Evolutionary conservation across 371 early-diverging fungal genomes (phyloP).

Genomic region (Rhizopus stolonifer): DNA sequence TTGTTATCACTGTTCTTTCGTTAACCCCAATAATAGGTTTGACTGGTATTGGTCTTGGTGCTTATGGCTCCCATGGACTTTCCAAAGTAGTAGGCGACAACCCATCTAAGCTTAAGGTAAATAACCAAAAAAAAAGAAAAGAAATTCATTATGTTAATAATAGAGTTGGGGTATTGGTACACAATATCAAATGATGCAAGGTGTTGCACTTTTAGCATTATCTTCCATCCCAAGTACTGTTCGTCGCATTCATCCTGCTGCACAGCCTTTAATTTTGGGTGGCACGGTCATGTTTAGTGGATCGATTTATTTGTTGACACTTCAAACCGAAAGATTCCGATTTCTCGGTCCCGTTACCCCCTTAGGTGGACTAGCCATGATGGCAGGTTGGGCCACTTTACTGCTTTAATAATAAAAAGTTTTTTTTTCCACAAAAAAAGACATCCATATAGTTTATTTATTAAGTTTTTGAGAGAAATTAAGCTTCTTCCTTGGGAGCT

Average conservation of each 20-base stretch:
- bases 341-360: constrained; percentile 75
- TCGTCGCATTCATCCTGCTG: constrained; percentile 41
- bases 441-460: no score
- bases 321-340: constrained; percentile 43
- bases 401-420: constrained; percentile 30
- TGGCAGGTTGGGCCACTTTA: constrained; percentile 75
- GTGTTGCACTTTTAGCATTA: constrained; percentile 61
- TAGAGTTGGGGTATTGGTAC: constrained; percentile 68
- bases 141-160: background rate
- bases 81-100: constrained; percentile 64
- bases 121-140: background rate
- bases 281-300: constrained; percentile 73
- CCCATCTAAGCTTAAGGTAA: constrained; percentile 51
- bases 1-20: background rate
- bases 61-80: constrained; percentile 78
- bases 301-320: constrained; percentile 58
- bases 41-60: constrained; percentile 67
- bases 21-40: constrained; percentile 48
- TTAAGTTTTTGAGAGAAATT: no score
- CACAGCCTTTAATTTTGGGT: constrained; percentile 52
- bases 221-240: constrained; percentile 46
- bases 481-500: constrained; percentile 23
- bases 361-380: constrained; percentile 70
- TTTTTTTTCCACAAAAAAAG: no score
- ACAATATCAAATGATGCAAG: constrained; percentile 70